Evolutionary conservation across 2,329 filamentous ascomycete species (phyloP).

Genomic region (Xylariaceae sp.): DNA sequence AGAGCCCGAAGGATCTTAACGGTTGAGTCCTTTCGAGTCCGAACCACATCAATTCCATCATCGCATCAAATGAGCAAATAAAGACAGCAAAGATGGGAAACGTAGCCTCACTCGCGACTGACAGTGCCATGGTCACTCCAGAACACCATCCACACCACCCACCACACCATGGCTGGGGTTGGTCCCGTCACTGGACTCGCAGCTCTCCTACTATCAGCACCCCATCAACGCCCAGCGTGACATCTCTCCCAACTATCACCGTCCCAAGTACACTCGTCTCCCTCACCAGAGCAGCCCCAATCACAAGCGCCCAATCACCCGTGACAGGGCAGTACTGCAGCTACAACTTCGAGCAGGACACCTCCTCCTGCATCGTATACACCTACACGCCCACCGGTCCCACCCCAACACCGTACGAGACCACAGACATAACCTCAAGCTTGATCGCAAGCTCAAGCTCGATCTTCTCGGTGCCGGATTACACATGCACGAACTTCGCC

Average conservation of each 20-base stretch:
- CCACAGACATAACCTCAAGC: constrained; percentile 6
- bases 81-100: too few relatives aligned
- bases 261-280: constrained; percentile 13
- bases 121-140: neutral
- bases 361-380: constrained; percentile 7
- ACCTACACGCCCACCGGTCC: constrained; percentile 4
- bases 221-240: neutral
- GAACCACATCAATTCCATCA: too few relatives aligned
- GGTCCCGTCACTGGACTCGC: neutral
- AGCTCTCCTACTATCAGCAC: neutral
- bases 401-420: constrained; percentile 12
- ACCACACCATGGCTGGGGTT: neutral
- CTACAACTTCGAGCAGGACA: constrained; percentile 9
- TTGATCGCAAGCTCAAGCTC: too few relatives aligned
- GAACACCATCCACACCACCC: neutral
- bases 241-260: constrained; percentile 13
- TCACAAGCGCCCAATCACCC: neutral
- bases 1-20: too few relatives aligned
- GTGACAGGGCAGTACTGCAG: constrained; percentile 10
- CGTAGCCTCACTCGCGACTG: neutral
- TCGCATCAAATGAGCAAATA: too few relatives aligned
- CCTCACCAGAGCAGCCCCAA: constrained; percentile 6
- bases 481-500: constrained; percentile 14
- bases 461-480: neutral
- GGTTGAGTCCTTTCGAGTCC: too few relatives aligned